These are phyloP conservation scores for Buddleja alternifolia DNA, from an alignment of 257 asterid genomes.

Conservation along the genomic window DNA sequence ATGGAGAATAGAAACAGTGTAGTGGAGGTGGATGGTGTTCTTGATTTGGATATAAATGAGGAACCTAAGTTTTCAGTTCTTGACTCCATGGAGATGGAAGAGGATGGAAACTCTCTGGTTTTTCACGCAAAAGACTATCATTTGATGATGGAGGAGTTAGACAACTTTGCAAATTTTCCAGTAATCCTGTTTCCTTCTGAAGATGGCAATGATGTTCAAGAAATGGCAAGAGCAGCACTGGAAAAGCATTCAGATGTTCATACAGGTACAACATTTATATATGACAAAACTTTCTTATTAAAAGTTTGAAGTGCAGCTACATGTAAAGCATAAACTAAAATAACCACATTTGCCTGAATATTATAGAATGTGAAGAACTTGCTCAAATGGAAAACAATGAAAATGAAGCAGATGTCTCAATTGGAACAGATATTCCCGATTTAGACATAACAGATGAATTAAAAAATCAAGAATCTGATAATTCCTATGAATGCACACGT, in stretches of 20 bases:
- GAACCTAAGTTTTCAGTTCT: slow-evolving; percentile 36
- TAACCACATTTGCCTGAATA: slow-evolving; percentile 27
- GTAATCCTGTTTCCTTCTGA: neutral
- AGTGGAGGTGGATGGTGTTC: slow-evolving; percentile 23
- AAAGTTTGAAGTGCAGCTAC: neutral
- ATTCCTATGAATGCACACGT: slow-evolving; percentile 35
- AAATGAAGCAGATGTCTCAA: slow-evolving; percentile 88
- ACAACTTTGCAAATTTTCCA: slow-evolving; percentile 10
- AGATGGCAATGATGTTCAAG: slow-evolving; percentile 16
- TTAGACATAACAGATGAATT: slow-evolving; percentile 67
- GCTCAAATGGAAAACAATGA: slow-evolving; percentile 51
- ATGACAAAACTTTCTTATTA: neutral
- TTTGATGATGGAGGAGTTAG: slow-evolving; percentile 32
- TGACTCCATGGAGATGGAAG: slow-evolving; percentile 58
- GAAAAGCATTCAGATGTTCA: slow-evolving; percentile 39
- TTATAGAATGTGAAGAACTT: slow-evolving; percentile 61
- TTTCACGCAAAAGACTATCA: slow-evolving; percentile 44
- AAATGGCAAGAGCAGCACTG: slow-evolving; percentile 15
- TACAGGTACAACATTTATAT: slow-evolving; percentile 30
- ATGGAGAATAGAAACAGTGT: slow-evolving; percentile 22
- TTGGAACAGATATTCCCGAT: slow-evolving; percentile 96
- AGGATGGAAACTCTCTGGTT: slow-evolving; percentile 48
- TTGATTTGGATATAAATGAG: slow-evolving; percentile 28
- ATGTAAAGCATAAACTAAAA: neutral
- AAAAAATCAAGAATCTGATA: slow-evolving; percentile 42